Conservation (phyloP, 139 green algal species). For the Chlamydomonas schloesseri region DNA sequence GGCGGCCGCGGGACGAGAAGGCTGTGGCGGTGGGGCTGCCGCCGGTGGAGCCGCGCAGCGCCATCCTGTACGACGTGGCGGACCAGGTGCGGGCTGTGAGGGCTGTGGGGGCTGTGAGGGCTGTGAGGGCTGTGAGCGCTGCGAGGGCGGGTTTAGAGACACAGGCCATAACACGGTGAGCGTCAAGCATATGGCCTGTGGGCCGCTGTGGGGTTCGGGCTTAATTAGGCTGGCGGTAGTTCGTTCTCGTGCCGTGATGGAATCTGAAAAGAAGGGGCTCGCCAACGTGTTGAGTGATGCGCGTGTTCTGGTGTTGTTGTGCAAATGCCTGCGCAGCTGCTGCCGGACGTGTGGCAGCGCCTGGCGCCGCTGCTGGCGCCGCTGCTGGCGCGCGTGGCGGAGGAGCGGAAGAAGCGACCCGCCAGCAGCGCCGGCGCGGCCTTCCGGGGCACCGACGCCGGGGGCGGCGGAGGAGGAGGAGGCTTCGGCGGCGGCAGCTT, state of each 20-base stretch:
- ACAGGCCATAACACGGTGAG: too few relatives aligned
- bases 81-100: not conserved
- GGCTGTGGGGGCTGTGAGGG: not conserved
- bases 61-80: constrained; percentile 27
- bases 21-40: constrained; percentile 32
- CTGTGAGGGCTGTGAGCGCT: too few relatives aligned
- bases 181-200: not conserved
- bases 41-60: constrained; percentile 7
- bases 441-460: not conserved
- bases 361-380: constrained; percentile 33
- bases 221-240: too few relatives aligned
- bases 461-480: not conserved
- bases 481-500: not conserved
- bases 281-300: too few relatives aligned
- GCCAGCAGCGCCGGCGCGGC: not conserved
- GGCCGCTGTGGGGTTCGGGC: too few relatives aligned
- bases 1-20: constrained; percentile 29
- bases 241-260: too few relatives aligned
- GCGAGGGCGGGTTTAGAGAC: not conserved
- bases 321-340: constrained; percentile 24
- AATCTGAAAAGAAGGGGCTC: too few relatives aligned
- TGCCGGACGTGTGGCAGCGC: constrained; percentile 26
- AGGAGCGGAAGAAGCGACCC: not conserved
- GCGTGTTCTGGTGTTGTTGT: too few relatives aligned
- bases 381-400: not conserved